These are phyloP conservation scores for Phytopythium montanum DNA, from an alignment of 352 stramenopile species.

Conservation along the genomic window DNA sequence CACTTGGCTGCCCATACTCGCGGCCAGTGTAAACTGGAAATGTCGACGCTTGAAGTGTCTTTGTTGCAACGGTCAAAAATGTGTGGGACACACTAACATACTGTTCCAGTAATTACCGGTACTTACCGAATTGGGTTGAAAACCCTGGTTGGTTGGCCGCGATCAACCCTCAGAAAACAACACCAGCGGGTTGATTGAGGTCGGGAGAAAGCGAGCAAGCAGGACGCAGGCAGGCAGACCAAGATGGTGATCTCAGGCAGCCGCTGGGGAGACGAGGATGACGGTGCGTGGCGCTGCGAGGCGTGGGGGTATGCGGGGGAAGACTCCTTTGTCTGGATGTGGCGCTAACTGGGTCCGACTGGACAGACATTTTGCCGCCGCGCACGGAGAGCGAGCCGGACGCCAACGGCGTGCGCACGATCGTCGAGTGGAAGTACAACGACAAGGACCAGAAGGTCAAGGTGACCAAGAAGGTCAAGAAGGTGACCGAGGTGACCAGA, in stretches of 20 bases:
- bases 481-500: constrained; percentile 76
- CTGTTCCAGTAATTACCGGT: neutral
- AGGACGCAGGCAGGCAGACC: neutral
- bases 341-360: neutral
- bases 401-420: constrained; percentile 74
- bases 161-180: no score
- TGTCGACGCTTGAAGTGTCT: neutral
- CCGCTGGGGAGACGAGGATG: constrained; percentile 76
- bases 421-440: constrained; percentile 90
- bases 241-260: constrained; percentile 71
- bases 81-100: neutral
- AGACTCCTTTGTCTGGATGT: neutral
- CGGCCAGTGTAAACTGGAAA: neutral
- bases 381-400: constrained; percentile 84
- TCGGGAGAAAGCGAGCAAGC: neutral
- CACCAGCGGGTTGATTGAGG: neutral
- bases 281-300: constrained; percentile 26
- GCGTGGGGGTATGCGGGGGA: neutral
- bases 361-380: constrained; percentile 53
- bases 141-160: constrained; percentile 1
- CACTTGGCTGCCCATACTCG: neutral
- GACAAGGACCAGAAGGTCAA: constrained; percentile 88
- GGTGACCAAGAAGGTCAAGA: constrained; percentile 90
- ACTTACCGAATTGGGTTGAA: neutral
- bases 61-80: neutral